Evolutionary conservation across 2,329 filamentous ascomycete genomes (phyloP), one percentile per base, ranked within the genome.

Genomic region (Coniochaeta prunicola): DNA sequence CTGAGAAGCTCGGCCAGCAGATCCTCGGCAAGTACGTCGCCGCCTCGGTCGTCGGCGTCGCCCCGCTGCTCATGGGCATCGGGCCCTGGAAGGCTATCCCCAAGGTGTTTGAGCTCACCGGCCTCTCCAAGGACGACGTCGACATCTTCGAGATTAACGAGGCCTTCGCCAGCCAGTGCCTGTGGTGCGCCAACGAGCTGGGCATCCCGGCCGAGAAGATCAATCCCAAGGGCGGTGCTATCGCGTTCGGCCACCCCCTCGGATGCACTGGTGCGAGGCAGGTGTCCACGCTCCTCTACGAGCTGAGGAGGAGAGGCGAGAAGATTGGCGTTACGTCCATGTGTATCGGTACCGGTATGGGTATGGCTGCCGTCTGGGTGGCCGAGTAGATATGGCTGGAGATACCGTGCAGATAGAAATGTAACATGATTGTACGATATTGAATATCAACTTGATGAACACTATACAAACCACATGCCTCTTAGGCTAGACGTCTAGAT

Each of bases 81-180:
- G 94, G 94, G 1, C 94, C 94, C 56, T 96, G 91, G 85, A 92
- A 92, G 76, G 92, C 94, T 59, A 97, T 99, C 69, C 94, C 94
- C 64, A 89, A 92, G 71, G 92, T 91, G 4, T 87, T 97, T 59
- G 83, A 90, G 71, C 92, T 94, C 73, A 90, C 92, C 0, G 92
- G 92, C 61, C 86, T 99, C 67, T 81, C 80, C 71, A 91, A 88
- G 75, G 88, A 96, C 59, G 93, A 97, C 66, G 91, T 99, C 31
- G 94, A 97, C 72, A 93, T 97, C 70, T 97, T 85, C 70, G 94
- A 99, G 84, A 97, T 99, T 82, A 99, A 99, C 80, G 94, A 99
- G 83, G 94, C 94, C 1, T 99, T 99, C 74, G 94, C 94, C 33
- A 90, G 86, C 63, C 93, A 97, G 82, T 96, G 91, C 75, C 75